phyloP scores from a whole-genome alignment of 306 rosid genomes.

The Cucurbita pepo region DNA sequence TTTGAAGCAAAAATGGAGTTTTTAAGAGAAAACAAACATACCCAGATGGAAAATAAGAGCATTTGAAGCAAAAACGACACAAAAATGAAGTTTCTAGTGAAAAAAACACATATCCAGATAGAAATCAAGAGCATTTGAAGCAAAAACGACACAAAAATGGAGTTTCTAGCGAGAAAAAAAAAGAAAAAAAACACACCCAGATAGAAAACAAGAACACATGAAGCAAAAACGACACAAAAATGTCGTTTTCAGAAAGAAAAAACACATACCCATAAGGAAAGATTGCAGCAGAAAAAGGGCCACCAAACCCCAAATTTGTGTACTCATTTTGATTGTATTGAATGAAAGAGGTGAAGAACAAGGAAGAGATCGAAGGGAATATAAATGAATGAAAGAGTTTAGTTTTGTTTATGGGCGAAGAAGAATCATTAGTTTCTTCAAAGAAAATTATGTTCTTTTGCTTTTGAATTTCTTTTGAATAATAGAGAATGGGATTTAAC shows the following conservation, averaged over 20 bases:
- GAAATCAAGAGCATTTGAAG: background rate
- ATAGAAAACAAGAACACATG: background rate
- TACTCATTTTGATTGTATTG: constrained; percentile 12
- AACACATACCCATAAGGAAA: constrained; percentile 36
- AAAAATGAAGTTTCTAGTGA: too few relatives aligned
- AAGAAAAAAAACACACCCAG: too few relatives aligned
- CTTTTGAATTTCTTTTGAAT: background rate
- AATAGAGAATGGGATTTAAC: constrained; percentile 15
- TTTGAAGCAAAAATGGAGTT: background rate
- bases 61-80: background rate
- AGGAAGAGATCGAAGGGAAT: background rate
- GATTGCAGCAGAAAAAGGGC: constrained; percentile 26
- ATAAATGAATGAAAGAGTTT: constrained; percentile 3
- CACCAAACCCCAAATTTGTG: constrained; percentile 23
- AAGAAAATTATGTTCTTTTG: constrained; percentile 25
- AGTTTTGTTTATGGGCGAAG: background rate
- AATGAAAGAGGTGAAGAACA: background rate
- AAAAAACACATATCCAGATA: background rate
- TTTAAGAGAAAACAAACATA: background rate
- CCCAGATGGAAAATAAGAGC: background rate
- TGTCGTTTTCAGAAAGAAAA: background rate
- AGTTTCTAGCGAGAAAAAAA: background rate
- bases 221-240: background rate
- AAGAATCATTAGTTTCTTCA: constrained; percentile 64
- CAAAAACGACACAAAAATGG: background rate